Evolutionary conservation across 2,329 filamentous ascomycete species (phyloP), one percentile per base, ranked within the genome.

Genomic region (Cladosporium cucumerinum): DNA sequence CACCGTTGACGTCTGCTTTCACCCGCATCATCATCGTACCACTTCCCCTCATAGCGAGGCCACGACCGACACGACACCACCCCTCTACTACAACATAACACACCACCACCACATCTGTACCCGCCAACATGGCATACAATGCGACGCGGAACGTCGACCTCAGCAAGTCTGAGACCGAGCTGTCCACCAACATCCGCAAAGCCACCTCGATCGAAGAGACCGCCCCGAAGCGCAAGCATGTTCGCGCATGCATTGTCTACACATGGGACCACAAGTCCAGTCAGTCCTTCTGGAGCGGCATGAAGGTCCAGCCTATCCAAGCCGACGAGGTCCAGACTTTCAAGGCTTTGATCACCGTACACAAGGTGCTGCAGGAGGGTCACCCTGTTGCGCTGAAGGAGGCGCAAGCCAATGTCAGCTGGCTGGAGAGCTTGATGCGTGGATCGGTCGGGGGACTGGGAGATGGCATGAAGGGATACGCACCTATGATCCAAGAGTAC

Each of bases 231-330:
- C 84, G 87, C 86, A 99, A 99, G 81, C 95, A 99, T 90, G 95
- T 99, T 65, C 91, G 95, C 75, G 93, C 91, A 78, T 96, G 92
- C 76, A 99, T 99, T 74, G 94, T 99, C 54, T 98, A 98, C 79
- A 98, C 94, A 66, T 99, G 95, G 95, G 95, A 99, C 80, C 93
- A 99, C 82, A 96, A 96, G 82, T 96, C 90, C 69, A 96, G 93
- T 49, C 85, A 88, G 76, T 92, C 93, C 75, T 99, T 99, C 79
- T 99, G 95, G 95, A 88, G 92, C 65, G 94, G 93, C 76, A 96
- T 99, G 86, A 99, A 99, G 87, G 93, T 98, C 90, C 94, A 98
- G 81, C 95, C 95, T n/a, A 93, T 99, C 75, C 87, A 98, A 69
- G 94, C 95, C 78, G 95, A 99, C 77, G 95, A 99, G 82, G 89